Base-by-base conservation (phyloP, 768 basidiomycete species). In the Podaxis sp. region DNA sequence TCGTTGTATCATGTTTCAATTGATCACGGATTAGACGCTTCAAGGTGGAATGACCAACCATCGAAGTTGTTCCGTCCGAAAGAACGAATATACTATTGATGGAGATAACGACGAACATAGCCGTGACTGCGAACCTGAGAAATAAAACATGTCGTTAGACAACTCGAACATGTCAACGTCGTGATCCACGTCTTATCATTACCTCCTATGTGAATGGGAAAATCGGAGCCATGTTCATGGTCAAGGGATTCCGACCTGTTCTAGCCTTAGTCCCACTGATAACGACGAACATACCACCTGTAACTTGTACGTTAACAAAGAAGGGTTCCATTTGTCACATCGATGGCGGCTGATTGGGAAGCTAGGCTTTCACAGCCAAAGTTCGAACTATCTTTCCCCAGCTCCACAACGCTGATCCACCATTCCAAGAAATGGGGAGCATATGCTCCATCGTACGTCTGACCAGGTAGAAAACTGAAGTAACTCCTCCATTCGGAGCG, bases 81-180 rank as follows among this genome's bases (percentile, higher is more conserved):
- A 52, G 15, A 13, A 11, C 22, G n/a, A 30, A 42, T 53, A 52
- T 42, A 26, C 51, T 51, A 24, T 19, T 51, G 38, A 49, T 53
- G 59, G 59, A 61, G 59, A 61, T 61, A 61, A 61, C 33, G 49
- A 52, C 33, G n/a, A 52, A n/a, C 39, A 57, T 6, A 57, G 28
- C 56, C 58, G 49, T n/a, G 24, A 36, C 36, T 15, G 58, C 36
- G 48, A 38, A 59, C 24, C 17, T 42, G 52, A 53, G 22, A 8
- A 24, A 24, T 24, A 24, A 15, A 22, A 49, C 48, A 28, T 24
- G 24, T 26, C 49, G 22, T 24, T 24, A 24, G n/a, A 11, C 42
- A 44, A 44, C 15, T 44, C 15, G 42, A 44, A 19, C 15, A 19
- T 13, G 42, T 15, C 42, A 33, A 33, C 33, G 33, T 6, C 6